These are phyloP conservation scores for Nakataea oryzae DNA, from an alignment of 2,329 filamentous ascomycete genomes.

Conservation along the genomic window DNA sequence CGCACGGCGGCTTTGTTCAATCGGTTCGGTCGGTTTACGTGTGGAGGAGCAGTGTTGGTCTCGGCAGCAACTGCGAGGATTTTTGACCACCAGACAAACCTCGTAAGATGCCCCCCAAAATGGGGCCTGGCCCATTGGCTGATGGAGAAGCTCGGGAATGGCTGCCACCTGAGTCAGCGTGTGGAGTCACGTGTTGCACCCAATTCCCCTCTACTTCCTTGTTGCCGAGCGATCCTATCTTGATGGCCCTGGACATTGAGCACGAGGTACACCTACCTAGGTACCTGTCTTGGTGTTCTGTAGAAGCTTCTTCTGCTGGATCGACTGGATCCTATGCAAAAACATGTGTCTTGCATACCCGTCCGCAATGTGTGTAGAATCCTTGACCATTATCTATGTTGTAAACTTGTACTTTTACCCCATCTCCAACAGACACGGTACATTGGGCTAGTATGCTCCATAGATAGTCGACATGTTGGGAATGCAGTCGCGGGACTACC, in stretches of 20 bases:
- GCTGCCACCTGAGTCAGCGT: neutral
- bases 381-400: too few relatives aligned
- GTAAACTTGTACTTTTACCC: too few relatives aligned
- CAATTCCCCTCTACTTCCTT: neutral
- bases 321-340: neutral
- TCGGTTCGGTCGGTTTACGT: neutral
- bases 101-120: slow-evolving; percentile 5
- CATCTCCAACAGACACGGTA: neutral
- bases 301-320: neutral
- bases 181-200: slow-evolving; percentile 1
- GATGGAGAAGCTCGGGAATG: slow-evolving; percentile 1
- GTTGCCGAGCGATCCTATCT: neutral
- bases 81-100: neutral
- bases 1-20: neutral
- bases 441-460: neutral
- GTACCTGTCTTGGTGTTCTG: neutral
- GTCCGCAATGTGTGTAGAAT: too few relatives aligned
- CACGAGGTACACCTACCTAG: too few relatives aligned
- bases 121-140: slow-evolving; percentile 1
- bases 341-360: too few relatives aligned
- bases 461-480: neutral
- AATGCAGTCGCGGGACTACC: neutral
- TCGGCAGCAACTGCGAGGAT: slow-evolving; percentile 2
- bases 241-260: neutral
- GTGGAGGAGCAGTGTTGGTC: neutral